Base-by-base conservation (phyloP, 2,329 filamentous ascomycete species). In the Sarocladiaceae sp. region DNA sequence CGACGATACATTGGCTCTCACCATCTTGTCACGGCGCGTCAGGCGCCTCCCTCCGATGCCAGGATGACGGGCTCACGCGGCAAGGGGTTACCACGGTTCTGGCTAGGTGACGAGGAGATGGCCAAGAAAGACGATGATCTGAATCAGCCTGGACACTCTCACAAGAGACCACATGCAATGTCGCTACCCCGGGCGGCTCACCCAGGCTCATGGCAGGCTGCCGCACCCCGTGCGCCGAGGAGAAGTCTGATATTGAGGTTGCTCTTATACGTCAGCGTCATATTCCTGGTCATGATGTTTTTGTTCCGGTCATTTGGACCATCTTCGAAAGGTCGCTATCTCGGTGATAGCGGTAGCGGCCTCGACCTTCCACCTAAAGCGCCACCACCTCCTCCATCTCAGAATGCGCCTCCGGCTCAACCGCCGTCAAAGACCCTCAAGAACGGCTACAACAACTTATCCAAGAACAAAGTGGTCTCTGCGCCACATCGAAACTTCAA, bases 101-200 rank as follows among this genome's bases (percentile, higher is more conserved):
- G 77, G 65, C 63, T 74, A 54, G 73, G 69, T 60, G 75, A 82
- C 58, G 78, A 80, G 59, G 78, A 80, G 58, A 68, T 80, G 64
- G 76, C 74, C 50, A 84, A 84, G 66, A 83, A 82, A 66, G 74
- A 83, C 62, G 80, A 84, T 62, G 80, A 84, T 22, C 42, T 54
- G 25, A 57, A 59, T 29, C 26, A 52, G 12, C 59, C 59, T 4
- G 56, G 57, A 59, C 60, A 62, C 58, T 25, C 20, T n/a, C 44
- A 48, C 15, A 48, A 48, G 26, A 48, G 26, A 17, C 15, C 52
- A 20, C 20, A 26, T 40, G 36, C 17, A 4, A 15, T 11, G 28
- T 40, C 31, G 28, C 28, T 22, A 18, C n/a, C 52, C 64, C 15
- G 59, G 58, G 54, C 62, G 58, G 56, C 54, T 56, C 20, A 49